Evolutionary conservation across 2,329 filamentous ascomycete genomes (phyloP).

Genomic region (Chrysoporthe puriensis): DNA sequence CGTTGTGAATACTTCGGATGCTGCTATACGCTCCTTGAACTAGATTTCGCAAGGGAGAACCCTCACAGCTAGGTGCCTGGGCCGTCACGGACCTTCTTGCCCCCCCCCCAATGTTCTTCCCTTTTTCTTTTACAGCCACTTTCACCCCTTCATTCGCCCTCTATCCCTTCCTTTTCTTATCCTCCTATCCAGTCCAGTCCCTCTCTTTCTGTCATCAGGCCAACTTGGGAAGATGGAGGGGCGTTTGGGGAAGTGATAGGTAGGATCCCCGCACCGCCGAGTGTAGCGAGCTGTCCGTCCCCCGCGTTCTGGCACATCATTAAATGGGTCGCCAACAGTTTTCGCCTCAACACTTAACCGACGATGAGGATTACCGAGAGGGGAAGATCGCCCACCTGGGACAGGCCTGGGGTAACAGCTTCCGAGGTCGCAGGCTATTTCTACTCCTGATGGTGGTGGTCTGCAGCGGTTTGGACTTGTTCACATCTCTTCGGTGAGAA

Average conservation of each 20-base stretch:
- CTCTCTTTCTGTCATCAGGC: background rate
- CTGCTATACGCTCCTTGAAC: too few species aligned
- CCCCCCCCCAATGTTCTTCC: too few species aligned
- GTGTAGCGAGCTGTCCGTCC: background rate
- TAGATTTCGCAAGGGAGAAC: too few species aligned
- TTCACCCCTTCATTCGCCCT: too few species aligned
- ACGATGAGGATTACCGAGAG: background rate
- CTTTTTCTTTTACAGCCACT: too few species aligned
- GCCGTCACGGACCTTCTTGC: too few species aligned
- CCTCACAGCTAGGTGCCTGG: too few species aligned
- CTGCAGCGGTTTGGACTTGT: background rate
- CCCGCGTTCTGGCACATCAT: background rate
- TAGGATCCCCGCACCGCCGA: background rate
- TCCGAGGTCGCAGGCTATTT: background rate
- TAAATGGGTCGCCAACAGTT: background rate
- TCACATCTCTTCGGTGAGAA: background rate
- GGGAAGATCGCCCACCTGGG: slow-evolving; percentile 5
- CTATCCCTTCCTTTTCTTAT: too few species aligned
- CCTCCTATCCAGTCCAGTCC: too few species aligned
- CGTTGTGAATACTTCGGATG: too few species aligned
- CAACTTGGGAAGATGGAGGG: background rate
- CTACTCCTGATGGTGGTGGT: background rate
- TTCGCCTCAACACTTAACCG: background rate
- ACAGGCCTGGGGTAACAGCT: background rate
- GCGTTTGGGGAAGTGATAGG: background rate